phyloP scores from a whole-genome alignment of 345 rosid genomes.

The Arabis alpina region DNA sequence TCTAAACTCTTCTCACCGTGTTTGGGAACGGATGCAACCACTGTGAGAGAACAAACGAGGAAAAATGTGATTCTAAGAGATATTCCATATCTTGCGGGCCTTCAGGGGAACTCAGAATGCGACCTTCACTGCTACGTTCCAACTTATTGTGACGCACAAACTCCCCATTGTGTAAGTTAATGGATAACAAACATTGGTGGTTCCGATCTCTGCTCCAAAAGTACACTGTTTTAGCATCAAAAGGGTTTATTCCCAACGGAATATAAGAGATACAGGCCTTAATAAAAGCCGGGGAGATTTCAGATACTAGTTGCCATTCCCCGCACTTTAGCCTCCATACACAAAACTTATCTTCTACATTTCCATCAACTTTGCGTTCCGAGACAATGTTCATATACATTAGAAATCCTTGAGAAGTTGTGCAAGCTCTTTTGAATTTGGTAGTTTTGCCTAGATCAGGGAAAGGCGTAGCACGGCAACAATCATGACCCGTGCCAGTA shows the following conservation, averaged over 20 bases:
- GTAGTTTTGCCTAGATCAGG: conserved; percentile 6
- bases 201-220: background rate
- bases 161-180: background rate
- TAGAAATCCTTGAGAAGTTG: conserved; percentile 6
- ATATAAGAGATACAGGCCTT: background rate
- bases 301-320: background rate
- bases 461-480: background rate
- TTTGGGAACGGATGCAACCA: background rate
- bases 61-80: background rate
- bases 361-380: background rate
- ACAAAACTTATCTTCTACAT: conserved; percentile 12
- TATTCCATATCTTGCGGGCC: background rate
- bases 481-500: background rate
- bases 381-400: conserved; percentile 21
- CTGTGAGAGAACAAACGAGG: background rate
- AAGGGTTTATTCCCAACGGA: conserved; percentile 11
- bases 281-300: background rate
- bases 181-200: background rate
- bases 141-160: background rate
- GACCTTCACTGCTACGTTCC: background rate
- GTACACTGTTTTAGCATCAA: background rate
- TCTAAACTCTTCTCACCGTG: background rate
- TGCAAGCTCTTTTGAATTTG: background rate
- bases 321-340: conserved; percentile 8
- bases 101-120: background rate